phyloP scores from a whole-genome alignment of 345 rosid species.

The Laguncularia racemosa region DNA sequence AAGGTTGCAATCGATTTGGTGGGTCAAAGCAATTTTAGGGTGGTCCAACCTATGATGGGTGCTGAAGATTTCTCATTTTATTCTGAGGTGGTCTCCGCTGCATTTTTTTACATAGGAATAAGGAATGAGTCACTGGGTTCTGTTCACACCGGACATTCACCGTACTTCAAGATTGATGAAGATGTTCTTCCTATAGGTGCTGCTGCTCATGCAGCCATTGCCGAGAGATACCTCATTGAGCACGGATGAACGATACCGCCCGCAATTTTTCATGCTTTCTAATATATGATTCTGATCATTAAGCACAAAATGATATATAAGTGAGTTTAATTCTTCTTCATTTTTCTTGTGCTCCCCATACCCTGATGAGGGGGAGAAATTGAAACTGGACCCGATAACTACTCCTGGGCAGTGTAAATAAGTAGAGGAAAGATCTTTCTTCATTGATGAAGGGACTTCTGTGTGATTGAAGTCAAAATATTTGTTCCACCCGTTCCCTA shows the following conservation, averaged over 20 bases:
- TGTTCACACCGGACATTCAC: constrained; percentile 64
- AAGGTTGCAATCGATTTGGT: constrained; percentile 52
- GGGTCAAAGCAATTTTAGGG: constrained; percentile 44
- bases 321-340: too few species aligned
- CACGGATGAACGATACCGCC: constrained; percentile 6
- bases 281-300: too few species aligned
- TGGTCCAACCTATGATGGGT: constrained; percentile 79
- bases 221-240: constrained; percentile 70
- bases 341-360: too few species aligned
- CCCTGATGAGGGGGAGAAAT: too few species aligned
- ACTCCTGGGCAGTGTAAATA: too few species aligned
- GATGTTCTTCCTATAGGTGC: constrained; percentile 79
- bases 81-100: constrained; percentile 57
- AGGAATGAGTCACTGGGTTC: constrained; percentile 73
- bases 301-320: too few species aligned
- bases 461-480: too few species aligned
- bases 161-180: constrained; percentile 81
- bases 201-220: constrained; percentile 67
- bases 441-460: too few species aligned
- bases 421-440: too few species aligned
- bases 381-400: too few species aligned
- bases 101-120: constrained; percentile 77
- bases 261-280: too few species aligned
- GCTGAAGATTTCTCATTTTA: constrained; percentile 91
- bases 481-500: too few species aligned